A percentile compares a stretch with the other conserved stretches of the same genome.
Evolutionary conservation across 1,139 yeast genomes (phyloP).

Genomic region (Yamadazyma sp.): DNA sequence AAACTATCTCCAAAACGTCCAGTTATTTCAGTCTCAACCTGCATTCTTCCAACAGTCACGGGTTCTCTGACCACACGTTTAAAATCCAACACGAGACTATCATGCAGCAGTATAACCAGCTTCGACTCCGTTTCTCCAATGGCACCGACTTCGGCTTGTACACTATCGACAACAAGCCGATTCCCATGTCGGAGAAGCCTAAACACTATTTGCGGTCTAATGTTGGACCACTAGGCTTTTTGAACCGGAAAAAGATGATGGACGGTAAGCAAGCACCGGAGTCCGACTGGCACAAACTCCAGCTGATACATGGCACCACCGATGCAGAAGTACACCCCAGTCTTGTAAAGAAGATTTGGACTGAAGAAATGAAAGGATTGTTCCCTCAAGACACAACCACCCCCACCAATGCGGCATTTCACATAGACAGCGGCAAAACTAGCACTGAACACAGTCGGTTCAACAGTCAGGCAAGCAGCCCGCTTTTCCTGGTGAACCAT

Average conservation of each 20-base stretch:
- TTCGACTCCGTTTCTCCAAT: constrained; percentile 35
- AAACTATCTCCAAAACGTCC: constrained; percentile 9
- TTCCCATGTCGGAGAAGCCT: constrained; percentile 2
- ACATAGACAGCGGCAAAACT: neutral
- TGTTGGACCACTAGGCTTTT: constrained; percentile 18
- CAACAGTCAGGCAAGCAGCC: neutral
- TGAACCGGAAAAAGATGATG: constrained; percentile 12
- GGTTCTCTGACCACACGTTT: constrained; percentile 20
- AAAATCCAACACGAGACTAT: constrained; percentile 42
- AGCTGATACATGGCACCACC: neutral
- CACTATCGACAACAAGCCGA: constrained; percentile 6
- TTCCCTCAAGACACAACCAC: neutral
- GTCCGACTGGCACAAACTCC: constrained; percentile 1
- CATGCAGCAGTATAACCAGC: constrained; percentile 35
- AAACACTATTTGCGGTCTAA: constrained; percentile 10
- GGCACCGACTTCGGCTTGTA: constrained; percentile 10
- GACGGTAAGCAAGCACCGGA: neutral
- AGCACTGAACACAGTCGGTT: neutral
- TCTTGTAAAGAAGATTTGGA: constrained; percentile 10
- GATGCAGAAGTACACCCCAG: neutral
- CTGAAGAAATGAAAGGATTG: constrained; percentile 10
- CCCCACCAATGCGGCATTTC: constrained; percentile 1
- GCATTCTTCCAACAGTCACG: constrained; percentile 1
- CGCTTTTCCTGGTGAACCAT: neutral
- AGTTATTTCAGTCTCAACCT: constrained; percentile 13